Percentiles rank a stretch among this genome's conserved stretches.
These are phyloP conservation scores for Cutaneotrichosporon cyanovorans DNA, from an alignment of 1,284 basidiomycete genomes.

Conservation along the genomic window DNA sequence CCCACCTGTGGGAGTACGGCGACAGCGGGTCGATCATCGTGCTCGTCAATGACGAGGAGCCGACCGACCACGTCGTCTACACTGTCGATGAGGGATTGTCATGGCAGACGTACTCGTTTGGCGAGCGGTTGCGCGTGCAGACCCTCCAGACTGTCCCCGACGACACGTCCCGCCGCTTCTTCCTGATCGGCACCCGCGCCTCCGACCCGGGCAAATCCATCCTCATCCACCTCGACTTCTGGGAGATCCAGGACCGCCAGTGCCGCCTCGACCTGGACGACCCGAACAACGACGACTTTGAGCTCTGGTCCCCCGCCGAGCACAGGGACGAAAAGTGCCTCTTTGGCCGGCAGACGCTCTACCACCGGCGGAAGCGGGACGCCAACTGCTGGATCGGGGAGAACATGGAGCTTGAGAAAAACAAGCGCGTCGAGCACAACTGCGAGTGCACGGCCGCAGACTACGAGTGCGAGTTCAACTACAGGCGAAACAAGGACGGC, in stretches of 20 bases:
- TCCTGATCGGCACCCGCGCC: constrained; percentile 66
- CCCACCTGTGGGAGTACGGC: constrained; percentile 95
- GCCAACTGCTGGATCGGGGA: constrained; percentile 75
- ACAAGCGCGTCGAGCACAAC: constrained; percentile 55
- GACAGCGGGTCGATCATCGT: constrained; percentile 91
- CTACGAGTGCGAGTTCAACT: constrained; percentile 95
- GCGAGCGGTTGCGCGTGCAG: constrained; percentile 66
- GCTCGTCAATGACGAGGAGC: constrained; percentile 89
- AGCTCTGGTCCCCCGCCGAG: constrained; percentile 87
- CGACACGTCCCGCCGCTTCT: constrained; percentile 85
- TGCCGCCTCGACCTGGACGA: constrained; percentile 56
- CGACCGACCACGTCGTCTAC: constrained; percentile 81
- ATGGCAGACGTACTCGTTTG: constrained; percentile 85
- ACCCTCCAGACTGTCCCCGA: constrained; percentile 80
- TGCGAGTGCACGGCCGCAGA: constrained; percentile 67
- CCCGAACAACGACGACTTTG: constrained; percentile 79
- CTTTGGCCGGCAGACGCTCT: constrained; percentile 81
- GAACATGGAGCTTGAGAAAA: constrained; percentile 48
- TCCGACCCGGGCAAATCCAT: constrained; percentile 53
- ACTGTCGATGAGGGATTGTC: constrained; percentile 77
- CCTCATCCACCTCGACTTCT: constrained; percentile 82
- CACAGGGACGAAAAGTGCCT: constrained; percentile 67
- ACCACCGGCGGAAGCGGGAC: constrained; percentile 75
- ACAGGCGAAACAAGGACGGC: constrained; percentile 59
- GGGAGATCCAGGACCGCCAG: not conserved